A percentile compares a stretch with the other conserved stretches of the same genome.
Evolutionary conservation across 2,329 filamentous ascomycete genomes (phyloP).

Genomic region (Laburnicola sp.): DNA sequence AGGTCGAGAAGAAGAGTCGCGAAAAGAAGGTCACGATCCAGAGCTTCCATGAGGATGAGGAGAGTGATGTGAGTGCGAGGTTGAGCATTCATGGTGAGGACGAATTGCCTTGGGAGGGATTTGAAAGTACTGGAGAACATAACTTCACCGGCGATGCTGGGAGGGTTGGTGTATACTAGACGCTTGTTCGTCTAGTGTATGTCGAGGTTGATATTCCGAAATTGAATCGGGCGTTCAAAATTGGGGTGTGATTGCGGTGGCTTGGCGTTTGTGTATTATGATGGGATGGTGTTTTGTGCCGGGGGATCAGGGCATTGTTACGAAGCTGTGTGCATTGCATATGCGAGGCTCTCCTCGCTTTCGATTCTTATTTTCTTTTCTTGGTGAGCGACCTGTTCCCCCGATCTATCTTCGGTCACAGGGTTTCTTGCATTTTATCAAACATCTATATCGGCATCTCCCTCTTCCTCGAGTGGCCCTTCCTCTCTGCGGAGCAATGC

Average conservation of each 20-base stretch:
- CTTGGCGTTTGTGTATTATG: not conserved
- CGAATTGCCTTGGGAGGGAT: conserved; percentile 47
- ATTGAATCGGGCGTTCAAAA: not conserved
- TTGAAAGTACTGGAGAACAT: conserved; percentile 33
- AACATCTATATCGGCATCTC: too few relatives aligned
- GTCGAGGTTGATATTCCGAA: not conserved
- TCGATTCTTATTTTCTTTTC: not conserved
- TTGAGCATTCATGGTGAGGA: conserved; percentile 21
- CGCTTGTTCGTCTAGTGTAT: not conserved
- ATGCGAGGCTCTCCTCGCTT: not conserved
- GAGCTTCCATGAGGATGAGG: conserved; percentile 38
- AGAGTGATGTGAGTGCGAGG: conserved; percentile 25
- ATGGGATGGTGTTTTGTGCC: not conserved
- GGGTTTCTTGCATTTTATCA: too few relatives aligned
- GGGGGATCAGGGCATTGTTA: not conserved
- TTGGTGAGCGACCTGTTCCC: too few relatives aligned
- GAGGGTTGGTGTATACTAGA: conserved; percentile 18
- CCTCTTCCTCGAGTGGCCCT: too few relatives aligned
- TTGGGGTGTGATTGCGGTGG: not conserved
- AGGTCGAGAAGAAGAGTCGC: conserved; percentile 31
- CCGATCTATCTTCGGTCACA: too few relatives aligned
- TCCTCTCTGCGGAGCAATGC: too few relatives aligned
- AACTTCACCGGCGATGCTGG: conserved; percentile 14
- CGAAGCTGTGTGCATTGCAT: not conserved
- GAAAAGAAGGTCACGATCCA: conserved; percentile 45